Evolutionary conservation across 495 filamentous ascomycete species (phyloP).

Genomic region (Elaphomyces granulatus): DNA sequence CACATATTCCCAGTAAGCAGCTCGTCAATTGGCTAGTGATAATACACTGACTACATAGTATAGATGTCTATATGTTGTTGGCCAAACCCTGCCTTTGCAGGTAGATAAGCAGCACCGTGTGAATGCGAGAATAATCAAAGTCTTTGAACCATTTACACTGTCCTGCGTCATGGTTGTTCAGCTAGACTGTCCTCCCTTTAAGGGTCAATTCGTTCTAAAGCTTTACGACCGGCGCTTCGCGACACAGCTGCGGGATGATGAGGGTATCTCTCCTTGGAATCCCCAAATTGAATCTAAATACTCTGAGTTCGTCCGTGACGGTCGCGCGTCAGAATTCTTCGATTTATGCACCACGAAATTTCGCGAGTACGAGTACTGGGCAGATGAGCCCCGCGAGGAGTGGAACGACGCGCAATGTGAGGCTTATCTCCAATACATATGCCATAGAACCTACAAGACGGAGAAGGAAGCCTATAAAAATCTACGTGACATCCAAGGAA

Average conservation of each 20-base stretch:
- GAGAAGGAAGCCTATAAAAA: no score
- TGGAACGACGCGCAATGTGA: slow-evolving; percentile 14
- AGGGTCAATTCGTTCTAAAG: no score
- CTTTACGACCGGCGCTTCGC: slow-evolving; percentile 21
- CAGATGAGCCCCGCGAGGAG: slow-evolving; percentile 2
- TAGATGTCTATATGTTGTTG: no score
- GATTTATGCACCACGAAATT: slow-evolving; percentile 5
- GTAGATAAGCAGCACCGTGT: no score
- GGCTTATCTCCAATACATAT: slow-evolving; percentile 8
- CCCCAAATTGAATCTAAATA: slow-evolving; percentile 9
- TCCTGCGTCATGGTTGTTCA: slow-evolving; percentile 14
- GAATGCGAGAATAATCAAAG: slow-evolving; percentile 11
- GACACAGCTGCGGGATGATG: slow-evolving; percentile 11
- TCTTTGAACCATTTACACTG: slow-evolving; percentile 16
- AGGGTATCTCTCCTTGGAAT: slow-evolving; percentile 11
- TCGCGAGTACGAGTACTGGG: background rate
- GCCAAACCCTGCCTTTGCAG: no score
- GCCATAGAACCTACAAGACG: slow-evolving; percentile 6
- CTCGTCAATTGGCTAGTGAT: no score
- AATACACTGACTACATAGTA: no score
- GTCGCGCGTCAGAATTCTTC: slow-evolving; percentile 7
- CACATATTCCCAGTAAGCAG: no score
- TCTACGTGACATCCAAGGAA: slow-evolving; percentile 8
- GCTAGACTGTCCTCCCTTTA: slow-evolving; percentile 5
- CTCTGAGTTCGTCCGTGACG: no score